Conservation (phyloP, 176 grass and related monocot genomes). For the Bonia amplexicaulis region DNA sequence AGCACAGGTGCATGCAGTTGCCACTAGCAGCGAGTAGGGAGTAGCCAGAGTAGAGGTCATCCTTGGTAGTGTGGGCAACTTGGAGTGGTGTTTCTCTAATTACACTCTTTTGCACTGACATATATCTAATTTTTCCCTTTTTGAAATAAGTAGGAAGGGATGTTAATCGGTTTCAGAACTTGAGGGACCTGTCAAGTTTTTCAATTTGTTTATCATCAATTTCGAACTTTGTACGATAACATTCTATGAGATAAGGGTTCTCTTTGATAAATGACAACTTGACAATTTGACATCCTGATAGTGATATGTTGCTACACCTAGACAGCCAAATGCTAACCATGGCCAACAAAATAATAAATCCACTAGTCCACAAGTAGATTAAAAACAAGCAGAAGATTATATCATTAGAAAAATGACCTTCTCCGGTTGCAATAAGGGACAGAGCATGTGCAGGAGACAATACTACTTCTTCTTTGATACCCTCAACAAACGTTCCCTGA, state of each 20-base stretch:
- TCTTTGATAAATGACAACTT: not conserved
- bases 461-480: conserved; percentile 99
- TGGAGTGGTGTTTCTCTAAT: not conserved
- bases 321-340: conserved; percentile 8
- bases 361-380: not conserved
- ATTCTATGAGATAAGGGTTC: not conserved
- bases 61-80: not conserved
- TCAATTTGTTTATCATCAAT: not conserved
- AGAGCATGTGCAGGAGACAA: conserved; percentile 97
- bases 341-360: not conserved
- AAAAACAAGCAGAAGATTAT: not conserved
- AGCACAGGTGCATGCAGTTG: not conserved
- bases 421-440: conserved; percentile 95
- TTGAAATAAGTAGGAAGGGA: not conserved
- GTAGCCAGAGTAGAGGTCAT: conserved; percentile 10
- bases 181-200: not conserved
- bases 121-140: not conserved
- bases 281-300: not conserved
- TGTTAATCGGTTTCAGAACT: not conserved
- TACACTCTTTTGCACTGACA: not conserved
- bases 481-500: conserved; percentile 97
- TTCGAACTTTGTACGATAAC: not conserved
- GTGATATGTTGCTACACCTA: not conserved
- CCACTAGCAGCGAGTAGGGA: not conserved
- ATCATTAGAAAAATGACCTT: conserved; percentile 59